Conservation (phyloP, 2,329 filamentous ascomycete genomes). For the Pyrenochaeta sp. region DNA sequence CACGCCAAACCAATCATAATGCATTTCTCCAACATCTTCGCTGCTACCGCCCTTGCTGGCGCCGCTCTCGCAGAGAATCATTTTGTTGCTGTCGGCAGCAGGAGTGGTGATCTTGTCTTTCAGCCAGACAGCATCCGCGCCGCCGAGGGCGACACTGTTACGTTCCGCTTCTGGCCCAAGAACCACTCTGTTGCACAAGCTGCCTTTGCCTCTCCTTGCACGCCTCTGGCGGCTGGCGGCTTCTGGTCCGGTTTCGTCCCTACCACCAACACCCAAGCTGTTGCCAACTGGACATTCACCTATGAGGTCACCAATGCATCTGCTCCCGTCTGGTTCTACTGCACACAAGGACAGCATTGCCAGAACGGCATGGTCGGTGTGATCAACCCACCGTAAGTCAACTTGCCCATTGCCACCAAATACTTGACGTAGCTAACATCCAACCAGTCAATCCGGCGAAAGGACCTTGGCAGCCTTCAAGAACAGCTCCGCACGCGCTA, state of each 20-base stretch:
- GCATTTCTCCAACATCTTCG: conserved; percentile 47
- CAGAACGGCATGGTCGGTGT: conserved; percentile 50
- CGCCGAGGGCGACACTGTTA: conserved; percentile 46
- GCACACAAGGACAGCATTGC: conserved; percentile 49
- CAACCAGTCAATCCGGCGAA: conserved; percentile 23
- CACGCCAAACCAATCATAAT: conserved; percentile 42
- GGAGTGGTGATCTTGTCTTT: conserved; percentile 38
- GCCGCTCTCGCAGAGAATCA: conserved; percentile 42
- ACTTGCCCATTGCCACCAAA: not conserved
- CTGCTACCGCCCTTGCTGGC: conserved; percentile 40
- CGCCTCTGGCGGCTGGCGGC: conserved; percentile 38
- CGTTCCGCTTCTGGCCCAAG: conserved; percentile 50
- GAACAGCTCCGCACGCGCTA: conserved; percentile 27
- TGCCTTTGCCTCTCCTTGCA: conserved; percentile 44
- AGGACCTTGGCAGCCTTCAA: conserved; percentile 36
- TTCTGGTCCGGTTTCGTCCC: conserved; percentile 51
- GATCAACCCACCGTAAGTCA: conserved; percentile 48
- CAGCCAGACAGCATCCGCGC: conserved; percentile 44
- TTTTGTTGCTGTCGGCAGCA: conserved; percentile 41
- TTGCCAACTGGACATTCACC: conserved; percentile 38
- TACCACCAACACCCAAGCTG: conserved; percentile 28
- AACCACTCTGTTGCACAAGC: conserved; percentile 50
- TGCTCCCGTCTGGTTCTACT: conserved; percentile 51
- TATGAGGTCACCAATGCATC: conserved; percentile 46
- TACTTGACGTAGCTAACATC: conserved; percentile 15